Evolutionary conservation across 106 monocot species (phyloP), one percentile per base, ranked within the genome.

Genomic region (Allium fistulosum): DNA sequence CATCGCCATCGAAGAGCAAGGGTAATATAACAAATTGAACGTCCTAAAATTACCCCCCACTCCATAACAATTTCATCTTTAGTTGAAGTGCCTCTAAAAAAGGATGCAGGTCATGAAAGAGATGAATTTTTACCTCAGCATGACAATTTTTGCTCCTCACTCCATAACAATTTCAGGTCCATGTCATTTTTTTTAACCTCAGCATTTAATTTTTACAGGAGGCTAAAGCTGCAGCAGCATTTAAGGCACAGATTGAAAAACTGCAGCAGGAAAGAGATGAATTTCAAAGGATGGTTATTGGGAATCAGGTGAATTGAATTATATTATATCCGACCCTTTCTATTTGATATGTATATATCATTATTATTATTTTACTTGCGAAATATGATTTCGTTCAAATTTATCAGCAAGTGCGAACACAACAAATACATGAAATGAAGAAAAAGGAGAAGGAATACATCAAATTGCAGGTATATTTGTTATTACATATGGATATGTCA

Each of bases 401-500:
- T 68, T 71, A 45, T 50, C 70, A 99, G 99, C 93, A 99, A 99
- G 87, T 85, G 61, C 93, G 99, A 67, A 99, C 99, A 58, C 99
- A 99, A 71, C 92, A 90, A 72, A 79, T 99, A 62, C 87, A 99
- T 81, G 99, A 99, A 77, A 99, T 93, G 99, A 99, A 93, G 86
- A 99, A 99, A 71, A 99, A 87, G 71, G 99, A 99, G 66, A 99
- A 99, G 77, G 99, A 99, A 73, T 99, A 99, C 65, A 80, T 99
- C 59, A 99, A 99, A 62, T 73, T 99, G 83, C 99, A 99, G 99
- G 99, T 93, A 80, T 26, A 16, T 28, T 66, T 49, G 26, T 72
- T 75, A 3, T 22, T 51, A 12, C 56, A 10, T 51, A 48, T 17
- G 26, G 47, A 45, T 48, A 55, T 68, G 68, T 68, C 22, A 22